These are phyloP conservation scores for Coemansia sp. DNA, from an alignment of 192 early-diverging fungal genomes.

Conservation along the genomic window DNA sequence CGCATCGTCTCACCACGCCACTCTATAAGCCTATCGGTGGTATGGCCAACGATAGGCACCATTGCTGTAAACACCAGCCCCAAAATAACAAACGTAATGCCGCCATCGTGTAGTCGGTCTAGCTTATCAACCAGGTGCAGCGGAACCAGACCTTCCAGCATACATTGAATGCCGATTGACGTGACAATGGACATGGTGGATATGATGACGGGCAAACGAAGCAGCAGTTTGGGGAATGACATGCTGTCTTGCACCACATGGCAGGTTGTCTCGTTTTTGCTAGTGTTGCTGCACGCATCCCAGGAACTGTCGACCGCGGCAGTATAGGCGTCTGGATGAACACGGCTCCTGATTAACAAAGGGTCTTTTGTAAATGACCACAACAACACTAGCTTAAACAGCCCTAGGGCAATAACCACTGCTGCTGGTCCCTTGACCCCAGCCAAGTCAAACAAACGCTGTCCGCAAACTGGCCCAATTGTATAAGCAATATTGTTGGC, in stretches of 20 bases:
- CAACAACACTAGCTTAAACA: slow-evolving; percentile 22
- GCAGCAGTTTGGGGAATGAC: slow-evolving; percentile 5
- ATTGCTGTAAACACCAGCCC: slow-evolving; percentile 25
- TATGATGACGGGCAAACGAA: slow-evolving; percentile 23
- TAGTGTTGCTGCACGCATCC: too few relatives aligned
- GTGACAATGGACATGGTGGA: slow-evolving; percentile 18
- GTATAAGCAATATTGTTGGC: slow-evolving; percentile 44
- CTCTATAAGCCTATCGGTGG: slow-evolving; percentile 18
- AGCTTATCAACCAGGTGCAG: slow-evolving; percentile 27
- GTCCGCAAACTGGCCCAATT: slow-evolving; percentile 35
- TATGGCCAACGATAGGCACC: slow-evolving; percentile 21
- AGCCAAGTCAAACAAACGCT: slow-evolving; percentile 17
- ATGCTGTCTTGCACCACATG: neutral
- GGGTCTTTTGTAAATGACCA: slow-evolving; percentile 22
- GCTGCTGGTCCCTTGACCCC: slow-evolving; percentile 26
- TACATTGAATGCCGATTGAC: slow-evolving; percentile 33
- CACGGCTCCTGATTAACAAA: slow-evolving; percentile 4
- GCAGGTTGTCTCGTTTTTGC: neutral
- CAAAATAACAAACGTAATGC: slow-evolving; percentile 31
- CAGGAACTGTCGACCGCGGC: too few relatives aligned
- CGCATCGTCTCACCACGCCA: slow-evolving; percentile 24
- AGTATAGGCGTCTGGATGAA: neutral
- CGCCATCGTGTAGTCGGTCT: slow-evolving; percentile 7
- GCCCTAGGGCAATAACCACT: slow-evolving; percentile 25
- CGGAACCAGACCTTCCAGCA: slow-evolving; percentile 30